Percentiles rank a stretch among this genome's conserved stretches.
phyloP scores from a whole-genome alignment of 2,329 filamentous ascomycete genomes.

The Penicillium nordicum region DNA sequence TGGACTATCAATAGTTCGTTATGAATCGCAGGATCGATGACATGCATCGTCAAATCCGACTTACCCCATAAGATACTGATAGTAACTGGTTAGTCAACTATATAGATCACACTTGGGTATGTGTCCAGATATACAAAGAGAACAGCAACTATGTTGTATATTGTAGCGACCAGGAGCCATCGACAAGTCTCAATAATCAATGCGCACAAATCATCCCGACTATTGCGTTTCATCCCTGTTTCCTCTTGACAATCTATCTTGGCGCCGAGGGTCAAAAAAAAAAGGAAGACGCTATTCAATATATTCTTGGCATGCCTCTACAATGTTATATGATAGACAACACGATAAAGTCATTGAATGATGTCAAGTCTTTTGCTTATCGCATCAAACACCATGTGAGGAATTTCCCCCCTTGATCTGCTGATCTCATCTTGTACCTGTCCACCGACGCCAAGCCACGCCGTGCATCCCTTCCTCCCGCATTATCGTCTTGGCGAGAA shows the following conservation, averaged over 20 bases:
- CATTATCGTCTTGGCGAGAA: constrained; percentile 28
- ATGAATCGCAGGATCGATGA: neutral
- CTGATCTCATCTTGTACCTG: constrained; percentile 7
- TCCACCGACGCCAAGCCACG: constrained; percentile 23
- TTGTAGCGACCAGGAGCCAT: neutral
- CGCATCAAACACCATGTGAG: neutral
- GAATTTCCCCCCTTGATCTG: constrained; percentile 12
- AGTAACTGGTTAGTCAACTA: too few species aligned
- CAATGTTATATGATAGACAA: neutral
- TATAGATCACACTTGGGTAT: neutral
- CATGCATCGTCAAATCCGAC: neutral
- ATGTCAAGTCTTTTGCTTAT: neutral
- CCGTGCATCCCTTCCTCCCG: constrained; percentile 28
- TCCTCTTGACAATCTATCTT: neutral
- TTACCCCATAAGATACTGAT: neutral
- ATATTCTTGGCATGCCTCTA: neutral
- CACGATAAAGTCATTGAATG: constrained; percentile 7
- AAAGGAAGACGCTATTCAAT: neutral
- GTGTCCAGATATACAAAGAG: neutral
- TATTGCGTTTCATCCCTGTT: neutral
- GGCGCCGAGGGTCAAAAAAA: neutral
- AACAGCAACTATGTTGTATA: neutral
- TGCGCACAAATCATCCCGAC: constrained; percentile 1
- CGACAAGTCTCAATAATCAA: neutral
- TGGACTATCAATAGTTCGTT: neutral